Evolutionary conservation across 2,329 filamentous ascomycete species (phyloP), one percentile per base, ranked within the genome.

Genomic region (Fusarium sp.): DNA sequence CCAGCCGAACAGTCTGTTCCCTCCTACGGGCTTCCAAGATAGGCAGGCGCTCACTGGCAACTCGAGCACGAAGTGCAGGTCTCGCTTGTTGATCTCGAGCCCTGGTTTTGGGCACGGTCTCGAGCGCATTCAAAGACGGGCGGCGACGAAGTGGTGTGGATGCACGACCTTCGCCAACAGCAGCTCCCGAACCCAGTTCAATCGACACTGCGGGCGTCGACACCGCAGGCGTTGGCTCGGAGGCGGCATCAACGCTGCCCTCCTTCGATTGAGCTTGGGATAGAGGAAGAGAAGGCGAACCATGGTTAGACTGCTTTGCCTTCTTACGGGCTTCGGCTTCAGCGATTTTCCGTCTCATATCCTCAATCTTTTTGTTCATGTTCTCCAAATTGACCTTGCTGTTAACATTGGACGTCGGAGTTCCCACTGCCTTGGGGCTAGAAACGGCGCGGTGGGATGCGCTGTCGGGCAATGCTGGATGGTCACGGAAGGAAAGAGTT

Each of bases 351-450:
- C 85, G 84, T 78, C 89, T 91, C 83, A 92, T 88, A 62, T 88
- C 86, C 75, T 91, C 88, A 35, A 93, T 92, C 72, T 88, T 86
- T 65, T 86, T 87, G 71, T 89, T 87, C 82, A 90, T 90, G 43
- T 81, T 83, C 52, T 85, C 82, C 25, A 90, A 78, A 67, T 88
- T 84, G 57, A 84, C 81, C 78, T 79, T 80, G 30, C 82, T 77
- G 63, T 82, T 80, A 37, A 77, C 76, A 65, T 82, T 71, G 71
- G 75, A 82, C 38, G 81, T 81, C 52, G 83, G 84, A 40, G 85
- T 88, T 67, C 79, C 79, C 37, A 70, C 80, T 2, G 83, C 77
- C 43, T 82, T 80, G 11, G 84, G 83, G 64, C 85, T 88, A 3
- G 83, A 83, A 37, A 80, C 76, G 33, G 84, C 83, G 22, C 85